Base-by-base conservation (phyloP, 2,329 filamentous ascomycete species). In the Aschersonia sp. region DNA sequence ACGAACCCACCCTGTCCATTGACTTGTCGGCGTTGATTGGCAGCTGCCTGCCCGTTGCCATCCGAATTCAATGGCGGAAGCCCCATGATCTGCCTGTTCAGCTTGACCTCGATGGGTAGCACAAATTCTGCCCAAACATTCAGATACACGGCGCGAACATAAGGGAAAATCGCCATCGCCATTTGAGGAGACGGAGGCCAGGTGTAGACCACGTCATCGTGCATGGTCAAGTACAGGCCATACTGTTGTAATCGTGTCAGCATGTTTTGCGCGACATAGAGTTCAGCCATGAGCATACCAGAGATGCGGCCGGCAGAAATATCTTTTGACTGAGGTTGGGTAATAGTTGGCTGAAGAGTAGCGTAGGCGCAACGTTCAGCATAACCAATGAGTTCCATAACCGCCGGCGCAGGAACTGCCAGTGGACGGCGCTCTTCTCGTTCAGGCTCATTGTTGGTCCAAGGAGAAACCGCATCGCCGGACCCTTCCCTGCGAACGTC, bases 101-200 rank as follows among this genome's bases (percentile, higher is more conserved):
- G 69, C 32, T 62, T 67, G 41, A 60, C 62, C 55, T 79, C 74
- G 30, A 73, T 65, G 1, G 62, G 60, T 7, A 66, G 64, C 31
- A 74, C 66, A 30, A 76, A 56, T 45, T 66, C 63, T 31, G 63
- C 65, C 55, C 73, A 72, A 4, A 76, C 41, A 46, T 63, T 64
- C 50, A 65, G 64, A 56, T 79, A 76, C 7, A 69, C 52, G 41
- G 62, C 62, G 35, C 65, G 64, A 4, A 69, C 57, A 42, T 67
- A 68, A 0, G 76, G 76, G 51, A 76, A 69, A 3, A 71, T 51
- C 1, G 69, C 63, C 46, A 77, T 58, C n/a, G 68, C 70, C 49
- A 74, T 69, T 40, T 68, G 64, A 1, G 73, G 70, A 0, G 73
- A 71, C 0, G 74, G 74, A 1, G 76, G 75, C 75, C 75, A 79